Conservation (phyloP, 2,329 filamentous ascomycete species). For the Boeremia lycopersici region DNA sequence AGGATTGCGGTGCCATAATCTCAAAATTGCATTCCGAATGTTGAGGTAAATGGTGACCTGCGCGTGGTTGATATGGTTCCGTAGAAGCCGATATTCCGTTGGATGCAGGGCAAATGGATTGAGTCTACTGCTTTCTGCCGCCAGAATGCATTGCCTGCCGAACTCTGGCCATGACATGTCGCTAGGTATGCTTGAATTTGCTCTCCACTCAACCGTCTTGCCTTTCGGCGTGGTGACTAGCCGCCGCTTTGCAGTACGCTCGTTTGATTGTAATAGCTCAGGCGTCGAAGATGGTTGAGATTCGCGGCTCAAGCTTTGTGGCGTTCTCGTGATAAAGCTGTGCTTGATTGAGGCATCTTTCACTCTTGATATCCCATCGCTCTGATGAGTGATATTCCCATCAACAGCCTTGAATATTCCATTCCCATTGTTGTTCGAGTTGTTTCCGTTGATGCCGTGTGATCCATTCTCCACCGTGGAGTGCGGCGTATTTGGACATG, state of each 20-base stretch:
- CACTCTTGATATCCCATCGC: conserved; percentile 15
- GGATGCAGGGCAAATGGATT: conserved; percentile 88
- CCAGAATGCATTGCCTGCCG: conserved; percentile 87
- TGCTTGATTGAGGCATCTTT: conserved; percentile 20
- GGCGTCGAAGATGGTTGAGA: conserved; percentile 42
- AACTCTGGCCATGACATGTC: conserved; percentile 76
- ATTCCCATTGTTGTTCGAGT: conserved; percentile 19
- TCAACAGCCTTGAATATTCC: conserved; percentile 17
- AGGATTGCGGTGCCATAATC: conserved; percentile 87
- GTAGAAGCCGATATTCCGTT: conserved; percentile 80
- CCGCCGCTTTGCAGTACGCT: conserved; percentile 24
- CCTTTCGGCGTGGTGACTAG: conserved; percentile 28
- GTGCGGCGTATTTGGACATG: conserved; percentile 34
- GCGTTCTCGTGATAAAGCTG: conserved; percentile 30
- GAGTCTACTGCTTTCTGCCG: conserved; percentile 85
- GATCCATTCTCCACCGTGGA: conserved; percentile 24
- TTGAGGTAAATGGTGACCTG: conserved; percentile 97
- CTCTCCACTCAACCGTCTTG: conserved; percentile 45
- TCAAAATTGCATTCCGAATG: conserved; percentile 90
- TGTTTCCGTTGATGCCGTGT: conserved; percentile 12
- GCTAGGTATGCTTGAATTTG: conserved; percentile 83
- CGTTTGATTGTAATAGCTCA: conserved; percentile 35
- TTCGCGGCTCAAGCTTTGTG: conserved; percentile 28
- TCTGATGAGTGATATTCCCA: conserved; percentile 11
- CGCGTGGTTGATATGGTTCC: conserved; percentile 79